Base-by-base conservation (phyloP, 345 rosid species). In the Brassica nigra region DNA sequence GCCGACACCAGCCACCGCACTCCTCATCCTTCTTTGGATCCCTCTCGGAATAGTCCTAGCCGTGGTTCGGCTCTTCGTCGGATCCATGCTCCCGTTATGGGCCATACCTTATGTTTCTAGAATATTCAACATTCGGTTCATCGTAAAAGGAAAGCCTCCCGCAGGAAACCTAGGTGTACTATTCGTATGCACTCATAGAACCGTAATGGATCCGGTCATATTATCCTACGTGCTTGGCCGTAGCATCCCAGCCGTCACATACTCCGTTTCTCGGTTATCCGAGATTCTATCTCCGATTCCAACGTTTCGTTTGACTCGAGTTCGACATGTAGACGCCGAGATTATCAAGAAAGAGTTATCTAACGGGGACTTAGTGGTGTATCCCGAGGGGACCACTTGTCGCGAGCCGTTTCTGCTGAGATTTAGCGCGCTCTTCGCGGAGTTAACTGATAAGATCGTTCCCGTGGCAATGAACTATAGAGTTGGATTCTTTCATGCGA, bases 301-400 rank as follows among this genome's bases (percentile, higher is more conserved):
- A 10, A 95, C 99, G 2, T 86, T 95, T 33, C 75, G 97, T 30
- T 75, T 95, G 65, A 92, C 97, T 6, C 84, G 97, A 62, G 87
- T 80, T 54, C 88, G 97, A 12, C 82, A 91, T 18, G 70, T 89
- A 1, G 99, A 95, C 15, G 88, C 94, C 0, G 87, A 86, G 29
- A 91, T 71, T 64, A 92, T 95, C 81, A 91, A 90, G 79, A 59
- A 71, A 3, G 85, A 86, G 44, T 57, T 95, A 28, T 61, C 86
- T 29, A 81, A 85, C 37, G 94, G 95, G 0, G 99, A 95, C 55
- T 80, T 95, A 5, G 99, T 83, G 3, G 97, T 92, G 0, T 95
- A 97, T 52, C 99, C 97, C 0, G 97, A 95, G 76, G 99, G 99
- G 27, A 95, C 99, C 3, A 95, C 99, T 3, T 95, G 99, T 49